phyloP scores from a whole-genome alignment of 441 rosid genomes.

The Aquilaria agallochum region DNA sequence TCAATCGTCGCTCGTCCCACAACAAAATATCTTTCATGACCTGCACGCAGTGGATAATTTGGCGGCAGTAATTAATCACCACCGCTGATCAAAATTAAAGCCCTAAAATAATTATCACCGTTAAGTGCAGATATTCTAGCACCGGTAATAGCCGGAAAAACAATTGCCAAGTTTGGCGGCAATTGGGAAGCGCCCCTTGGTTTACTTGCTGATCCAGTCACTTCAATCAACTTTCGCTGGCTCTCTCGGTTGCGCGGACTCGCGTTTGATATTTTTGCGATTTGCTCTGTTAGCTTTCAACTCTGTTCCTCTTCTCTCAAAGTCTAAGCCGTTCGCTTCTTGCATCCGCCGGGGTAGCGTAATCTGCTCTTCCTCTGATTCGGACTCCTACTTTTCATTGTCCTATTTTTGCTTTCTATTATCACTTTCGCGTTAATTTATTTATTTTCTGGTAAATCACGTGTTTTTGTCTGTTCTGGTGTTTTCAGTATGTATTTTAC shows the following conservation, averaged over 20 bases:
- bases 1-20: not conserved
- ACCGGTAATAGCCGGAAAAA: conserved; percentile 51
- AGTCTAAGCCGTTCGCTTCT: conserved; percentile 17
- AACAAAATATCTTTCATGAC: not conserved
- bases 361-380: not conserved
- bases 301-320: conserved; percentile 17
- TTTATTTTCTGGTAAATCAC: not conserved
- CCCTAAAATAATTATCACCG: conserved; percentile 5
- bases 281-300: conserved; percentile 14
- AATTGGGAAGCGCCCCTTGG: conserved; percentile 2
- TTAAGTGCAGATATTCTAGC: conserved; percentile 17
- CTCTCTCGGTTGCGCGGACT: conserved; percentile 16
- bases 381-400: not conserved
- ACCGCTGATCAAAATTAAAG: conserved; percentile 23
- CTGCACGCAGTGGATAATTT: conserved; percentile 16
- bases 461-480: not conserved
- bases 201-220: conserved; percentile 44
- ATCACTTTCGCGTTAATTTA: conserved; percentile 5
- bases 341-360: conserved; percentile 20
- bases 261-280: conserved; percentile 9
- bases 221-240: conserved; percentile 13
- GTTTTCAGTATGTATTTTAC: not conserved
- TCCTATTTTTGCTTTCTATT: not conserved
- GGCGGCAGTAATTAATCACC: conserved; percentile 41
- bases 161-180: conserved; percentile 14